Evolutionary conservation across 2,329 filamentous ascomycete genomes (phyloP).

Genomic region (Penicillium sp.): DNA sequence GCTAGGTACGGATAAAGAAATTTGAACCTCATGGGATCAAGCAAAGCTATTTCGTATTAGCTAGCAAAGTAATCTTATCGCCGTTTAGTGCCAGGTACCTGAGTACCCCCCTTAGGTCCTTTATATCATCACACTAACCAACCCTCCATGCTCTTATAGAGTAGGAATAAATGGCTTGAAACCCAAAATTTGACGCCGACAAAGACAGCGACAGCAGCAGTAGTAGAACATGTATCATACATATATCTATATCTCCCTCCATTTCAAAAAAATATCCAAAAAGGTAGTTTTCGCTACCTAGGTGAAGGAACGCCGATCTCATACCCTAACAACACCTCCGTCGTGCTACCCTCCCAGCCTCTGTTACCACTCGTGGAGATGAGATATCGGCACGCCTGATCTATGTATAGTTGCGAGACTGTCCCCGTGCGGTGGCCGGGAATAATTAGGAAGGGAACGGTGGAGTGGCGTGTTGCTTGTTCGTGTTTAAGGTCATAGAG

Average conservation of each 20-base stretch:
- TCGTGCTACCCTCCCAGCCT: conserved; percentile 90
- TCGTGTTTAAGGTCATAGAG: conserved; percentile 84
- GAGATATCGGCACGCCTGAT: conserved; percentile 88
- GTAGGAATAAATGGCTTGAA: background rate
- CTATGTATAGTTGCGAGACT: conserved; percentile 83
- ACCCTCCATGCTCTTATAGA: background rate
- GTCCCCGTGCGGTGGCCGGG: conserved; percentile 89
- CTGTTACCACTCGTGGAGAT: conserved; percentile 88
- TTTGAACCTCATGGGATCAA: background rate
- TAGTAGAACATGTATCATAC: background rate
- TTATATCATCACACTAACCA: background rate
- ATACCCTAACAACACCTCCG: conserved; percentile 91
- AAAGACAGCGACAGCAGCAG: background rate
- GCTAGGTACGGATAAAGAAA: background rate
- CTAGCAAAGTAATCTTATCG: background rate
- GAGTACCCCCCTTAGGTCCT: background rate
- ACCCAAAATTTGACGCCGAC: background rate
- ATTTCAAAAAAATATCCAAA: background rate
- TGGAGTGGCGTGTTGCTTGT: conserved; percentile 70
- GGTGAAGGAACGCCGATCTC: conserved; percentile 68
- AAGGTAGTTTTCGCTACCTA: conserved; percentile 20
- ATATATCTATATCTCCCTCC: background rate
- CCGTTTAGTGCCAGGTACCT: background rate
- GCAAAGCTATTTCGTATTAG: background rate
- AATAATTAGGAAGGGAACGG: conserved; percentile 93